A percentile compares a stretch with the other conserved stretches of the same genome.
These are phyloP conservation scores for Pythium brachiatum DNA, from an alignment of 352 stramenopile genomes.

Conservation along the genomic window DNA sequence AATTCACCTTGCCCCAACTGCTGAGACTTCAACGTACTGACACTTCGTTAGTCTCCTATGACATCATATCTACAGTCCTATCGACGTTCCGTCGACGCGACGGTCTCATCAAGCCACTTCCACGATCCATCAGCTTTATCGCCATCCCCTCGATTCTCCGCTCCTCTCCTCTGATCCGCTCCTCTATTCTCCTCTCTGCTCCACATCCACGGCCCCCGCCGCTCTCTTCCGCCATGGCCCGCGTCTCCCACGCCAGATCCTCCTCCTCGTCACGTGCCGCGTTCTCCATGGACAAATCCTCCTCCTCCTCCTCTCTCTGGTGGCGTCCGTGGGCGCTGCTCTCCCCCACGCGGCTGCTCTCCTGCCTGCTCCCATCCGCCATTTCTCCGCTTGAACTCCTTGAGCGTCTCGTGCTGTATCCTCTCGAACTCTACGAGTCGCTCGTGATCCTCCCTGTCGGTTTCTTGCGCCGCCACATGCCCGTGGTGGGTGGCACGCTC, in stretches of 20 bases:
- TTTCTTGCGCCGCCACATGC: slow-evolving; percentile 73
- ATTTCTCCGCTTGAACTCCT: slow-evolving; percentile 42
- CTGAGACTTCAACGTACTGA: slow-evolving; percentile 1
- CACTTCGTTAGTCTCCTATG: not conserved
- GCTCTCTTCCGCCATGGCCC: not conserved
- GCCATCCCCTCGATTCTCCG: not conserved
- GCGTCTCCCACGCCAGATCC: not conserved
- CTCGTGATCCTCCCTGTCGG: slow-evolving; percentile 72
- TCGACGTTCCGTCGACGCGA: not conserved
- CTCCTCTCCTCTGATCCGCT: slow-evolving; percentile 4
- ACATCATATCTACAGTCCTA: not conserved
- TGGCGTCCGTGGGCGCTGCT: slow-evolving; percentile 8
- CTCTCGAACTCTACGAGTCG: slow-evolving; percentile 74
- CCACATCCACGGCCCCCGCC: not conserved
- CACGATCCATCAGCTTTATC: not conserved
- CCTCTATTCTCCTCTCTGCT: not conserved
- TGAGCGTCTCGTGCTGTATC: slow-evolving; percentile 54
- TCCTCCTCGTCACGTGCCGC: not conserved
- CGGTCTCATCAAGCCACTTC: slow-evolving; percentile 4
- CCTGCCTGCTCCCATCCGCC: slow-evolving; percentile 10
- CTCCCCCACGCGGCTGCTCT: slow-evolving; percentile 12
- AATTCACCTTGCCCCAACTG: no score
- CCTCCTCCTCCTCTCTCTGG: slow-evolving; percentile 4
- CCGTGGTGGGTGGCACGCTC: slow-evolving; percentile 63
- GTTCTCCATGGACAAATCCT: slow-evolving; percentile 4